A percentile compares a stretch with the other conserved stretches of the same genome.
Evolutionary conservation across 1,139 yeast species (phyloP).

Genomic region (Kazachstania sp.): DNA sequence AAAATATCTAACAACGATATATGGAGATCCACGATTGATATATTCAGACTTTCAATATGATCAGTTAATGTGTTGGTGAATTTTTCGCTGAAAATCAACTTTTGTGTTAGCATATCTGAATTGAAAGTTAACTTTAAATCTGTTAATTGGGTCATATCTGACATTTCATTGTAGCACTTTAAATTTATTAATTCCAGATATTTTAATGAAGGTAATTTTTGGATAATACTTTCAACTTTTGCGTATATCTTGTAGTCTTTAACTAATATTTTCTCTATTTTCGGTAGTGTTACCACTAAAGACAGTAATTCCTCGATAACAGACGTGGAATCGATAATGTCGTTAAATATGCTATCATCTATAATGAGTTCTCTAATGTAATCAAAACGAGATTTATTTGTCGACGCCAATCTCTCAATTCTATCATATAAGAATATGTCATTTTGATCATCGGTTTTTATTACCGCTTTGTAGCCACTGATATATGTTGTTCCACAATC

Average conservation of each 20-base stretch:
- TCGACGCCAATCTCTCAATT: constrained; percentile 22
- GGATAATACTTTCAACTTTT: constrained; percentile 8
- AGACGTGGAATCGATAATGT: constrained; percentile 1
- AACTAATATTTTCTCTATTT: constrained; percentile 16
- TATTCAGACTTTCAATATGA: not conserved
- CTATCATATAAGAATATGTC: constrained; percentile 31
- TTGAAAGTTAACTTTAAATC: not conserved
- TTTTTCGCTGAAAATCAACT: not conserved
- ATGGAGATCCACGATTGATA: not conserved
- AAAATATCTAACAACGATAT: not conserved
- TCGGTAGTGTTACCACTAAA: constrained; percentile 10
- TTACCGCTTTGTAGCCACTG: constrained; percentile 24
- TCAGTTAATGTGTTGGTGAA: not conserved
- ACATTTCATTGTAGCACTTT: not conserved
- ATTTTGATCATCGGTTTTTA: constrained; percentile 29
- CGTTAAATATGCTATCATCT: constrained; percentile 21
- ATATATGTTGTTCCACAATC: constrained; percentile 29
- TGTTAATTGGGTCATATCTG: constrained; percentile 4
- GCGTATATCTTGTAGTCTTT: constrained; percentile 12
- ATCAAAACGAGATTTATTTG: constrained; percentile 7
- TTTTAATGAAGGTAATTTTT: constrained; percentile 11
- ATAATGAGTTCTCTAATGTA: constrained; percentile 15
- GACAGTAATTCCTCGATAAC: not conserved
- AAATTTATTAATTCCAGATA: constrained; percentile 13
- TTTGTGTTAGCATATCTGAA: not conserved